phyloP scores from a whole-genome alignment of 2,329 filamentous ascomycete species.

The Aspergillus sp. region DNA sequence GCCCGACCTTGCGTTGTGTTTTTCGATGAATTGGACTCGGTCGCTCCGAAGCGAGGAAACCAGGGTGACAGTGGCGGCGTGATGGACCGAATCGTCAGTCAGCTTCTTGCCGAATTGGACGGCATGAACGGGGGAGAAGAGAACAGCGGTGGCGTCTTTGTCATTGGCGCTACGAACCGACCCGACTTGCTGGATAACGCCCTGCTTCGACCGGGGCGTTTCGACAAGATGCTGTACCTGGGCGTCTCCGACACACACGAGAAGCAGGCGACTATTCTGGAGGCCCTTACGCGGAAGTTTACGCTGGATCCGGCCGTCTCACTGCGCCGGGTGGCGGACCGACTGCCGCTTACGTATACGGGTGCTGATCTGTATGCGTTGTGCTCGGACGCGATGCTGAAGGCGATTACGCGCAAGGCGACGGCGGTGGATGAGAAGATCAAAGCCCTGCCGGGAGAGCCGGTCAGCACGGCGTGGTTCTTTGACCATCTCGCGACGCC shows the following conservation, averaged over 20 bases:
- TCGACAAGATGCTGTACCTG: conserved; percentile 98
- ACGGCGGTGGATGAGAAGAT: conserved; percentile 81
- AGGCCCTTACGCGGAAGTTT: conserved; percentile 94
- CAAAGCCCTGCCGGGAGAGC: conserved; percentile 55
- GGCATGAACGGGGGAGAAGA: conserved; percentile 95
- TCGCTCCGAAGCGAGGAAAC: conserved; percentile 93
- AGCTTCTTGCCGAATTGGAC: conserved; percentile 90
- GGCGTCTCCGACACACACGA: conserved; percentile 96
- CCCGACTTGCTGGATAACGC: conserved; percentile 92
- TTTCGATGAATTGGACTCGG: conserved; percentile 95
- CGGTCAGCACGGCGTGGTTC: conserved; percentile 84
- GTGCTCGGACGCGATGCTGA: conserved; percentile 97
- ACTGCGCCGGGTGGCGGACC: conserved; percentile 69
- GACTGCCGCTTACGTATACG: conserved; percentile 91
- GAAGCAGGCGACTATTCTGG: conserved; percentile 91
- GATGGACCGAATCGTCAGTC: conserved; percentile 96
- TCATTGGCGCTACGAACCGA: conserved; percentile 93
- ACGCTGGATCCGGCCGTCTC: conserved; percentile 77
- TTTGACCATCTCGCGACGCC: conserved; percentile 87
- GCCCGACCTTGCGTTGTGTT: conserved; percentile 98
- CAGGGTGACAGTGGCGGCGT: conserved; percentile 96
- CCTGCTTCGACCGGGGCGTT: conserved; percentile 81
- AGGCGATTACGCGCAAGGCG: conserved; percentile 91
- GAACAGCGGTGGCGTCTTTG: conserved; percentile 78
- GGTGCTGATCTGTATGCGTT: conserved; percentile 96